Base-by-base conservation (phyloP, 176 grass and related monocot genomes). In the Oryza rufipogon region DNA sequence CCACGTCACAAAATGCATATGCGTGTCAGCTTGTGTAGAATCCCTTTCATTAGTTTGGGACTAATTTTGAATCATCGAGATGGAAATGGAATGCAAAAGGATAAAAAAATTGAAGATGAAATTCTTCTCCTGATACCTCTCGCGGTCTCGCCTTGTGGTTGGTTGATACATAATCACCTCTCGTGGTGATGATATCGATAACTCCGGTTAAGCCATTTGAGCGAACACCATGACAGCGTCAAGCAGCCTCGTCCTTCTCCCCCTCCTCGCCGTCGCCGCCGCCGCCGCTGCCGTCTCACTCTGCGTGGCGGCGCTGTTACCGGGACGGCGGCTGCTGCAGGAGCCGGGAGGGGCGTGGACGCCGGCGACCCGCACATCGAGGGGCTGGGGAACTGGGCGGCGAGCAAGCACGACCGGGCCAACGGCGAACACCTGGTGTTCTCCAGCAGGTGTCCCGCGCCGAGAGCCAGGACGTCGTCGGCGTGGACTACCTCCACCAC, bases 401-500 rank as follows among this genome's bases (percentile, higher is more conserved):
- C 44, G 20, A 41, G 10, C 36, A 71, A 42, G 69, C 10, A 71
- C 38, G 41, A 66, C 69, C 34, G n/a, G 4, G 5, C 22, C 20
- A 13, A 7, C 9, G 58, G 58, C n/a, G n/a, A 63, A 20, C 20
- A 0, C 58, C 39, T 45, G 10, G 20, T 71, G 69, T 25, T 71
- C 69, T 71, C 39, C 69, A 23, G 39, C 20, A 71, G 38, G 39
- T 71, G 17, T n/a, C 69, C 39, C n/a, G 39, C 38, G 69, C 20
- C 20, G 5, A 71, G 69, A 71, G 1, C 20, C 69, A 71, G 20
- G 69, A 45, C 8, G 39, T 23, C 39, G 3, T 71, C 39, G 69
- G 69, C 69, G 42, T 42, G 39, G 39, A 71, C 69, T 45, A 71
- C 39, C 69, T 20, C 69, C 69, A 45, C 69, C 69, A 23, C 69